Conservation (phyloP, 2,329 filamentous ascomycete species). For the Colletotrichum cuscutae region DNA sequence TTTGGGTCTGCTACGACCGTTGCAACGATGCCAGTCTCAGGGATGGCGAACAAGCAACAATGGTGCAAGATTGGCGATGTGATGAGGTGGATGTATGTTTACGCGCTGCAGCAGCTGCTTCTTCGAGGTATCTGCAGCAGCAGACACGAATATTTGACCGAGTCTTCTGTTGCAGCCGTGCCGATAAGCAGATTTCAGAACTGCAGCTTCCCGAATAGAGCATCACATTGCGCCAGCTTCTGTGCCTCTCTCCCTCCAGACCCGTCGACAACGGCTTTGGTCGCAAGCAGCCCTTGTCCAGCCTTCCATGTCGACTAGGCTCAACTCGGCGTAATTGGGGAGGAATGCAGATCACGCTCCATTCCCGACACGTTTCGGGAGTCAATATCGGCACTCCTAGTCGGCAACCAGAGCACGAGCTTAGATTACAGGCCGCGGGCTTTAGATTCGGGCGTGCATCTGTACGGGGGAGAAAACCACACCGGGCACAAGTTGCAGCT, state of each 20-base stretch:
- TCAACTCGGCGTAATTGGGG: constrained; percentile 6
- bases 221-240: background rate
- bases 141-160: background rate
- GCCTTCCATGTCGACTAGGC: background rate
- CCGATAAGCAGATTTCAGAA: background rate
- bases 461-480: background rate
- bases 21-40: constrained; percentile 8
- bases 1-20: constrained; percentile 4
- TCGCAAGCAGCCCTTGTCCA: background rate
- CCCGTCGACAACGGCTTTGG: background rate
- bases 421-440: background rate
- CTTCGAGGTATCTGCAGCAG: background rate
- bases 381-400: constrained; percentile 13
- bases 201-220: background rate
- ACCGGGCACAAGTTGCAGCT: background rate
- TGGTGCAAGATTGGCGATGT: background rate
- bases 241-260: background rate
- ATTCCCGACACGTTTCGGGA: constrained; percentile 12
- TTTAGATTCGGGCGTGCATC: background rate
- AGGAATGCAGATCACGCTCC: constrained; percentile 8
- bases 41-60: background rate
- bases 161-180: background rate
- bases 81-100: constrained; percentile 15
- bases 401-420: background rate
- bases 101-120: background rate